Percentiles rank a stretch among this genome's conserved stretches.
Conservation (phyloP, 1,139 yeast species). For the Yamadazyma diddensiae region DNA sequence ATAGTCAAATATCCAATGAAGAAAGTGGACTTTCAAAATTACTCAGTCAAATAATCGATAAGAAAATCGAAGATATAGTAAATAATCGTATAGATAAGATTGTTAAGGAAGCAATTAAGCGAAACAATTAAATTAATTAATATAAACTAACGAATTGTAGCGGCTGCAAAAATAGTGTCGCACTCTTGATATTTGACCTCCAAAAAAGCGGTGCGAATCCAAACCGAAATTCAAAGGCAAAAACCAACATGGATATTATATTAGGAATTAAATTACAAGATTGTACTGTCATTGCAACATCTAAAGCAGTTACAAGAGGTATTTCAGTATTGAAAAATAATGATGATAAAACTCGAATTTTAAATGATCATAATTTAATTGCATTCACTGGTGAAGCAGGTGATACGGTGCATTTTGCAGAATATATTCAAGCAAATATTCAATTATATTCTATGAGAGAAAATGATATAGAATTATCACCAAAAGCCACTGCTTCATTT, state of each 20-base stretch:
- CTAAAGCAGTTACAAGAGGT: conserved; percentile 92
- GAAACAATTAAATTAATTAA: too few relatives aligned
- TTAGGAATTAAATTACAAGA: conserved; percentile 83
- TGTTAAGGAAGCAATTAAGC: too few relatives aligned
- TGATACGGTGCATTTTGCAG: conserved; percentile 96
- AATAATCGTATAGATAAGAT: too few relatives aligned
- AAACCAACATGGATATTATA: conserved; percentile 70
- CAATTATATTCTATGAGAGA: conserved; percentile 88
- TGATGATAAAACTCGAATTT: conserved; percentile 82
- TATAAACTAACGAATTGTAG: too few relatives aligned
- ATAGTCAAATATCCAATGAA: conserved; percentile 49
- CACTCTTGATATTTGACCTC: too few relatives aligned
- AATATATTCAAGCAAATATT: conserved; percentile 87
- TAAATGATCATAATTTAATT: conserved; percentile 76
- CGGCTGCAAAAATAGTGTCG: too few relatives aligned
- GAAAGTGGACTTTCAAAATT: conserved; percentile 39
- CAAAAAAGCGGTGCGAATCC: too few relatives aligned
- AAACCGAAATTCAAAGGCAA: too few relatives aligned
- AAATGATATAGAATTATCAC: conserved; percentile 70
- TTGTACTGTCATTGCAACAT: conserved; percentile 82
- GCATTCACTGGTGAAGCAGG: conserved; percentile 97
- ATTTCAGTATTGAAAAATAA: conserved; percentile 80
- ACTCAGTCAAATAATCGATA: conserved; percentile 51
- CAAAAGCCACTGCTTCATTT: conserved; percentile 83
- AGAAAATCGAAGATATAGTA: conserved; percentile 31